Evolutionary conservation across 768 basidiomycete genomes (phyloP), one percentile per base, ranked within the genome.

Genomic region (Boletales sp.): DNA sequence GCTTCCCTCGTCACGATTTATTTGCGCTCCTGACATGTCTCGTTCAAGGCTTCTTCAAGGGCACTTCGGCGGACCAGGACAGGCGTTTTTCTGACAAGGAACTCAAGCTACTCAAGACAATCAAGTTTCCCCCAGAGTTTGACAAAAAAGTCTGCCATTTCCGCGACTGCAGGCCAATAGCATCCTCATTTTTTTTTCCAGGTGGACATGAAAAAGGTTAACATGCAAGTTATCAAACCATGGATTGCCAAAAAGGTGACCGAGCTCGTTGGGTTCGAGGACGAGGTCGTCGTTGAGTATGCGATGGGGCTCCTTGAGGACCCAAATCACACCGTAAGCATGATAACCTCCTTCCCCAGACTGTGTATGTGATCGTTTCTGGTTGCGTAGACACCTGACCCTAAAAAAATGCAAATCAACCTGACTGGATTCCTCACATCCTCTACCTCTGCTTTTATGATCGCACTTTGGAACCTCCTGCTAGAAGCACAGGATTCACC

Each of bases 121-220:
- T 94, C 72, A 94, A 95, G 70, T 97, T 97, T 65, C 94, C 94
- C 8, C 65, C 86, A 0, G 81, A 88, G 60, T 96, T 94, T 60
- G 85, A 90, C 44, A 86, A 87, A 74, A 96, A 94, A 80, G 87
- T 84, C 5, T 15, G 59, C 48, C 41, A 59, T 50, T 7, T 21
- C 30, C 41, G 10, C 30, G 9, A 15, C 18, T 43, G 50, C 33
- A 11, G 6, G 21, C 32, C 17, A 28, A 38, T 39, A 12, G 3
- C 13, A 0, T 11, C 2, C 41, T 60, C 8, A 56, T 14, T 2
- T 1, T 19, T 2, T 2, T 25, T 8, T 18, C 15, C 38, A 90
- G 90, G 93, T 96, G 40, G 94, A 97, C 66, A 87, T 94, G 81
- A 82, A 90, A 33, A 94, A 97, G 77, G 93, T 98, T 53, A 96